Conservation (phyloP, 129 eudicot species). For the Solidago caesia region DNA sequence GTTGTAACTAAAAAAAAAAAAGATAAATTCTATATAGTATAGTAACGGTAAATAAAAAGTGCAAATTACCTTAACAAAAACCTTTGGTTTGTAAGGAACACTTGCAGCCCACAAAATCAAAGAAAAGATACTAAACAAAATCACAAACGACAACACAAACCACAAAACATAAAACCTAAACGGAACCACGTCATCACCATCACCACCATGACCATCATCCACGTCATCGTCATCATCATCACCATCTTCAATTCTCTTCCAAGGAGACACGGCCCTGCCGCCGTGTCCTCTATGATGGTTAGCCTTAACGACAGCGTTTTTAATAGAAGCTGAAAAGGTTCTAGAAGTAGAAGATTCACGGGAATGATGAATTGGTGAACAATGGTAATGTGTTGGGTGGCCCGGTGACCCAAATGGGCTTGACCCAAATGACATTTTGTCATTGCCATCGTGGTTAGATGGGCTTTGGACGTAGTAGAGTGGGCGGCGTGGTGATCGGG, state of each 20-base stretch:
- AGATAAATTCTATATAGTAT: no score
- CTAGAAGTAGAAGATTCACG: slow-evolving; percentile 85
- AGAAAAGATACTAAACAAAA: slow-evolving; percentile 54
- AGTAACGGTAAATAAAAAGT: neutral
- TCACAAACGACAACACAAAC: slow-evolving; percentile 56
- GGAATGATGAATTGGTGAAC: slow-evolving; percentile 91
- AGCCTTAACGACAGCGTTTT: slow-evolving; percentile 31
- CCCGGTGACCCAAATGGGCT: slow-evolving; percentile 75
- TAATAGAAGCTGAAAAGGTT: slow-evolving; percentile 59
- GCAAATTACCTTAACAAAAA: slow-evolving; percentile 56
- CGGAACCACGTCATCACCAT: slow-evolving; percentile 15
- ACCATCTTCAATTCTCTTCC: slow-evolving; percentile 63
- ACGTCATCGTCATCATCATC: slow-evolving; percentile 40
- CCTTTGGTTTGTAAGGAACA: slow-evolving; percentile 60
- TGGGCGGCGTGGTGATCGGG: slow-evolving; percentile 73
- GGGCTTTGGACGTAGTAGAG: slow-evolving; percentile 95
- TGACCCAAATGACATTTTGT: slow-evolving; percentile 77
- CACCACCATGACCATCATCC: slow-evolving; percentile 29
- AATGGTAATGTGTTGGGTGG: slow-evolving; percentile 71
- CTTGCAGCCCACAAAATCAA: slow-evolving; percentile 91
- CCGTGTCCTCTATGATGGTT: slow-evolving; percentile 21
- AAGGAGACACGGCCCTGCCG: slow-evolving; percentile 26
- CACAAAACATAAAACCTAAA: slow-evolving; percentile 60
- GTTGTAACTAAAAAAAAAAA: no score
- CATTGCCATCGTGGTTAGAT: slow-evolving; percentile 65